phyloP scores from a whole-genome alignment of 2,329 filamentous ascomycete species.

The Diaporthe sp. region DNA sequence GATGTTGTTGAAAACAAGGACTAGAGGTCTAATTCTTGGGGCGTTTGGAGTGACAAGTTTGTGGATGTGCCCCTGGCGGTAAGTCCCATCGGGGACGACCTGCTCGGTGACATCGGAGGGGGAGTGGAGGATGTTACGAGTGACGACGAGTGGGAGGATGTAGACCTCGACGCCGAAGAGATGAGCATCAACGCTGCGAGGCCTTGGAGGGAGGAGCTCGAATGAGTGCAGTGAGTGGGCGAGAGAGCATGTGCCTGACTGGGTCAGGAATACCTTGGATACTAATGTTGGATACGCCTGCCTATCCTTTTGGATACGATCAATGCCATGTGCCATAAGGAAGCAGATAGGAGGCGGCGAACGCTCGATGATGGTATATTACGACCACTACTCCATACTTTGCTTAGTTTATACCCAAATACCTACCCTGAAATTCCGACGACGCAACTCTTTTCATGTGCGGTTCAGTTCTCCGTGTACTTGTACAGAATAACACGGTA shows the following conservation, averaged over 20 bases:
- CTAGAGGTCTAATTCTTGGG: slow-evolving; percentile 11
- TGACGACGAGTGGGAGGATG: slow-evolving; percentile 34
- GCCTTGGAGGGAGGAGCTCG: slow-evolving; percentile 31
- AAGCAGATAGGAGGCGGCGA: not conserved
- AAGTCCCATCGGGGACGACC: slow-evolving; percentile 15
- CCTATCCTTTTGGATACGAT: not conserved
- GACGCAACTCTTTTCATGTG: no score
- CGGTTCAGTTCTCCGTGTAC: not conserved
- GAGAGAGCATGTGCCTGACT: not conserved
- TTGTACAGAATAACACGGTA: not conserved
- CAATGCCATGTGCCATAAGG: slow-evolving; percentile 10
- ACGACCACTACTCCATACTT: slow-evolving; percentile 21
- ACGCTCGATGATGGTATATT: slow-evolving; percentile 15
- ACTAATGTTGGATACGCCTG: slow-evolving; percentile 27
- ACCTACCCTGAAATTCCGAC: not conserved
- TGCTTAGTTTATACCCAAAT: slow-evolving; percentile 33
- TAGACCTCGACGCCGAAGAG: slow-evolving; percentile 27
- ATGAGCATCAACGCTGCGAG: slow-evolving; percentile 1
- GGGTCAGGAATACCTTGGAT: slow-evolving; percentile 17
- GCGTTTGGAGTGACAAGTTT: slow-evolving; percentile 24
- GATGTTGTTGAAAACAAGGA: slow-evolving; percentile 29
- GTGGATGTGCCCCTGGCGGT: slow-evolving; percentile 26
- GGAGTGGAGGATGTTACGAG: not conserved
- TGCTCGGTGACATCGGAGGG: not conserved
- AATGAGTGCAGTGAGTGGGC: not conserved